Base-by-base conservation (phyloP, 2,329 filamentous ascomycete species). In the Phialophora chinensis region DNA sequence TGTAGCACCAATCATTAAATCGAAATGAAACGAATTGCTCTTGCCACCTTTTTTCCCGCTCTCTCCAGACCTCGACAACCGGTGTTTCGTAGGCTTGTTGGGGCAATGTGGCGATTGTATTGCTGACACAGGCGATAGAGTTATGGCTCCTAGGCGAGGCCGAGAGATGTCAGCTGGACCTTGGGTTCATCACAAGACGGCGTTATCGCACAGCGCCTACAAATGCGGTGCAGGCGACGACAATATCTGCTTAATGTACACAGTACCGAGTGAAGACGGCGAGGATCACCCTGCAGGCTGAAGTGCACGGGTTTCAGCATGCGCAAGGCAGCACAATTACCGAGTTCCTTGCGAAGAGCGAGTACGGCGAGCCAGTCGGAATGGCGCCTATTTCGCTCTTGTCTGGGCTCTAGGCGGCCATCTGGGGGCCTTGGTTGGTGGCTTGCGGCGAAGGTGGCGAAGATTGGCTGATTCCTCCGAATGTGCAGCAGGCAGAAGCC, bases 401-500 rank as follows among this genome's bases (percentile, higher is more conserved):
- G 12, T 35, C 29, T 25, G 53, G 53, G 53, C 27, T 31, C 53
- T 7, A 55, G 53, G 53, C 53, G 12, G 25, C 53, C 53, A 35
- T 35, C 29, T 8, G 27, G 53, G 53, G 29, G 44, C 33, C 33
- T 59, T 59, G 56, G 25, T 55, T 17, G 35, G 60, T 14, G 25
- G 33, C 20, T 11, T 55, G 12, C 55, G 33, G 58, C 52, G 44
- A 23, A 35, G 52, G 65, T 67, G 65, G 65, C 65, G 62, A 60
- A 65, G 27, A 62, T 62, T 55, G 50, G 49, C 59, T 62, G 62
- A 47, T 64, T 60, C 55, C 55, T 50, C 58, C 60, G 56, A 63
- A 44, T 38, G 14, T 17, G 17, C 35, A 63, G 56, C 68, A 70
- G 68, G 68, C 68, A 68, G 17, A 66, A 70, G 68, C 62, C 66